Evolutionary conservation across 768 basidiomycete genomes (phyloP).

Genomic region (Panellus pusillus): DNA sequence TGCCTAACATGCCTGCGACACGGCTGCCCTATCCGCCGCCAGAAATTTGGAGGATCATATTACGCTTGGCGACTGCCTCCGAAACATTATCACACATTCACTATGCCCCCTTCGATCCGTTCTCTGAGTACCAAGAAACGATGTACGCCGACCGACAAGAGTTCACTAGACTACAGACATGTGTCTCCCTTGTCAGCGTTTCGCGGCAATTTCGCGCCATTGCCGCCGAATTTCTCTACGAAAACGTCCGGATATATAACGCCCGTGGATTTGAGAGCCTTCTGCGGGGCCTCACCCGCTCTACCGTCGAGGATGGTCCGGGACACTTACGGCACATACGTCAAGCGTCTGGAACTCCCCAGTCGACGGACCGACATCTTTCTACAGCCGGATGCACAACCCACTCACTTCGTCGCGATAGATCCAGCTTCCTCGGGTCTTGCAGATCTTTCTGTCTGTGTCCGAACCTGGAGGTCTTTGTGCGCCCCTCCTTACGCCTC

Average conservation of each 20-base stretch:
- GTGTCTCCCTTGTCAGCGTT: conserved; percentile 6
- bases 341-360: conserved; percentile 13
- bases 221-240: conserved; percentile 11
- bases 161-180: not conserved
- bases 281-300: conserved; percentile 3
- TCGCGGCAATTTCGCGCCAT: conserved; percentile 8
- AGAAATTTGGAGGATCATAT: conserved; percentile 16
- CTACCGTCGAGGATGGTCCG: conserved; percentile 2
- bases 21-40: conserved; percentile 1
- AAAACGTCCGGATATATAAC: conserved; percentile 11
- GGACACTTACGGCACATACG: conserved; percentile 1
- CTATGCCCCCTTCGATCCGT: conserved; percentile 12
- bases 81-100: not conserved
- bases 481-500: conserved; percentile 22
- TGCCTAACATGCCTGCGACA: no score
- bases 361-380: not conserved
- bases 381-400: not conserved
- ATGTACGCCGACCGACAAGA: not conserved
- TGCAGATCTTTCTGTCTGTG: conserved; percentile 10
- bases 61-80: conserved; percentile 3
- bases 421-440: not conserved
- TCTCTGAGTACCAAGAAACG: conserved; percentile 15
- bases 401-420: not conserved
- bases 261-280: conserved; percentile 7
- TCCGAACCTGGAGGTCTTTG: conserved; percentile 11